Conservation (phyloP, 2,329 filamentous ascomycete genomes). For the Daldinia sp. region DNA sequence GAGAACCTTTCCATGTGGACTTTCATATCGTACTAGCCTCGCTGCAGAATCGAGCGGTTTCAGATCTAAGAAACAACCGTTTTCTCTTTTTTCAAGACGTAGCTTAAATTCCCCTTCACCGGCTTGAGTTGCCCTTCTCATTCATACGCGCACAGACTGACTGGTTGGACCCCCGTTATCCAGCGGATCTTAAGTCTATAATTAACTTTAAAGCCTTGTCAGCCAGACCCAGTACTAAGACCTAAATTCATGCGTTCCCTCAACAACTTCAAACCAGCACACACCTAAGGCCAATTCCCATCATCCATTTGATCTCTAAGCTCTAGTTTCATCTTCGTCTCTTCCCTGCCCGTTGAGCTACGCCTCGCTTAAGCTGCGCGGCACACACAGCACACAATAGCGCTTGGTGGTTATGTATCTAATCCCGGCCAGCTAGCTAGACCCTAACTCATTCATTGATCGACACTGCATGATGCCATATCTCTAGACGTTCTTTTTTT, state of each 20-base stretch:
- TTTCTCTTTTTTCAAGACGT: constrained; percentile 14
- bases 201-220: constrained; percentile 21
- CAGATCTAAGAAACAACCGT: constrained; percentile 21
- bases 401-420: constrained; percentile 13
- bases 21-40: constrained; percentile 16
- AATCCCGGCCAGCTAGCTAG: background rate
- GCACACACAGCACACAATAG: constrained; percentile 3
- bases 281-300: background rate
- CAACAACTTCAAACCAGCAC: background rate
- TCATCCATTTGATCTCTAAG: constrained; percentile 15
- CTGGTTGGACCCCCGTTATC: background rate
- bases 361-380: constrained; percentile 17
- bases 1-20: constrained; percentile 13
- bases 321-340: constrained; percentile 27
- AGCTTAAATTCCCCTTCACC: constrained; percentile 16
- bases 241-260: constrained; percentile 11
- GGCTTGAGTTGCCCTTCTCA: constrained; percentile 1
- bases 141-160: constrained; percentile 1
- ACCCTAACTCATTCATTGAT: constrained; percentile 24
- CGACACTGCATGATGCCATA: constrained; percentile 40
- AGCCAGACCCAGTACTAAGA: constrained; percentile 10
- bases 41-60: constrained; percentile 30
- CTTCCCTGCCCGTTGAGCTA: constrained; percentile 2
- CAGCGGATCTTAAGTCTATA: constrained; percentile 31
- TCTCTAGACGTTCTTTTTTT: constrained; percentile 4